These are phyloP conservation scores for Scutellaria minor DNA, from an alignment of 257 asterid species.

Conservation along the genomic window DNA sequence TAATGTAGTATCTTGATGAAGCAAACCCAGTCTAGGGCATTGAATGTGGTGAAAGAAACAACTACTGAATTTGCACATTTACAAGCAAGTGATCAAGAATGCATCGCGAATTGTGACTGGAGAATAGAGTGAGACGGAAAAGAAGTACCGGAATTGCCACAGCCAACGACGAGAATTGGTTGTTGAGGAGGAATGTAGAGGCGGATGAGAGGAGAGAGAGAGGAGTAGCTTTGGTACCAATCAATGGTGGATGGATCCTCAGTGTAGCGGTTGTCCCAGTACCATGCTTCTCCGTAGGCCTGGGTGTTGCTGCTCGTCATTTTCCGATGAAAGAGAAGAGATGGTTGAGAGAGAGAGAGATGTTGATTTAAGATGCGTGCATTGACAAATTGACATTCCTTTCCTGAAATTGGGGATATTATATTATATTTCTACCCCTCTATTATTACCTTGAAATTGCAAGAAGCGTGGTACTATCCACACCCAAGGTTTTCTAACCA, in stretches of 20 bases:
- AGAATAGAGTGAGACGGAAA: background rate
- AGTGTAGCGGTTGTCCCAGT: conserved; percentile 79
- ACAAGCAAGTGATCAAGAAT: background rate
- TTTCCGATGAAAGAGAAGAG: conserved; percentile 16
- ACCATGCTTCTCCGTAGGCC: conserved; percentile 80
- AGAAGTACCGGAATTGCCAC: conserved; percentile 70
- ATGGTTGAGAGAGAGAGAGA: no score
- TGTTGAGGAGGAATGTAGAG: conserved; percentile 59
- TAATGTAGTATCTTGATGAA: background rate
- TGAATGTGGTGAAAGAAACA: background rate
- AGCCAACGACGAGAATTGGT: conserved; percentile 69
- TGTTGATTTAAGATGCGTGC: no score
- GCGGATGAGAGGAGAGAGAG: conserved; percentile 69
- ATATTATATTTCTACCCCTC: no score
- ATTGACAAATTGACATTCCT: no score
- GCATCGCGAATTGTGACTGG: no score
- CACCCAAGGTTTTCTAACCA: no score
- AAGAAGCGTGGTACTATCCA: no score
- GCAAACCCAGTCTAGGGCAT: background rate
- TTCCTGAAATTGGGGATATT: no score
- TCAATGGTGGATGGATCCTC: conserved; percentile 64
- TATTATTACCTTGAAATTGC: background rate
- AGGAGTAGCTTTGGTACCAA: conserved; percentile 78
- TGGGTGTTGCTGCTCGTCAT: conserved; percentile 43
- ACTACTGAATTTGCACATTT: background rate